Evolutionary conservation across 495 filamentous ascomycete species (phyloP).

Genomic region (Jackrogersella minutella): DNA sequence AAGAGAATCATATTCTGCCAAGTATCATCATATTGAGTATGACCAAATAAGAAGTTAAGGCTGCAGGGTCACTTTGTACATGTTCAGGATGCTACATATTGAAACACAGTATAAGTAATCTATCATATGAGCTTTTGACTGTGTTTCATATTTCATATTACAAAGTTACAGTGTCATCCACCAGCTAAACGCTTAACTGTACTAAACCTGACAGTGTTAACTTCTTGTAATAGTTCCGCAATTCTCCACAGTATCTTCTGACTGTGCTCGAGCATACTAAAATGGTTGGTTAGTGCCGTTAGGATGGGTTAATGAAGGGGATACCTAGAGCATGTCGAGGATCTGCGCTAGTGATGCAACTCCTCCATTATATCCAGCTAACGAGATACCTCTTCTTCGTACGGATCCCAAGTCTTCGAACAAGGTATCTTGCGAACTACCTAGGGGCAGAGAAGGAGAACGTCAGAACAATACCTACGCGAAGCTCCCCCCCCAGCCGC

Average conservation of each 20-base stretch:
- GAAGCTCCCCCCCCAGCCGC: neutral
- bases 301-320: too few relatives aligned
- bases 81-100: neutral
- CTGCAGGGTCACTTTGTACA: conserved; percentile 2
- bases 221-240: neutral
- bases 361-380: neutral
- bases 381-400: neutral
- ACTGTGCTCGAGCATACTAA: neutral
- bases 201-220: neutral
- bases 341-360: conserved; percentile 4
- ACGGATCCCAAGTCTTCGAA: neutral
- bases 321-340: too few relatives aligned
- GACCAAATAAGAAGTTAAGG: neutral
- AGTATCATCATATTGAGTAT: too few relatives aligned
- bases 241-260: neutral
- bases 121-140: neutral
- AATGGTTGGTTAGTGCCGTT: neutral
- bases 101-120: neutral
- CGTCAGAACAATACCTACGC: neutral
- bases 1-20: too few relatives aligned
- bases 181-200: neutral
- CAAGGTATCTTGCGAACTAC: neutral
- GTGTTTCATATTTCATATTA: neutral
- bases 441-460: too few relatives aligned
- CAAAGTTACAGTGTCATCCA: neutral